Evolutionary conservation across 73 alveolate species (phyloP).

Genomic region (Paramecium bursaria): DNA sequence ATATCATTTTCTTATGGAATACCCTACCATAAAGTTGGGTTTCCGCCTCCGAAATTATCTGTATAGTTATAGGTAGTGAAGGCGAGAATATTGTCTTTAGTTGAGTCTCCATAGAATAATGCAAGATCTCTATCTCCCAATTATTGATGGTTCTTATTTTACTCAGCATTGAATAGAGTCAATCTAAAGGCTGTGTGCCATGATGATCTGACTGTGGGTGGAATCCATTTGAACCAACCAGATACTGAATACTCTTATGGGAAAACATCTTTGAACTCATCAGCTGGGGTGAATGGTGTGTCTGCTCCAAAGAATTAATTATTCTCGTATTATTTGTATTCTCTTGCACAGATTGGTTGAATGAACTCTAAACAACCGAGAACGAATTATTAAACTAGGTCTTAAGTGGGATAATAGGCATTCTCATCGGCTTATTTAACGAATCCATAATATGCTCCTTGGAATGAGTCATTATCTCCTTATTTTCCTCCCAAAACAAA

Average conservation of each 20-base stretch:
- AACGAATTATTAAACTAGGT: conserved; percentile 21
- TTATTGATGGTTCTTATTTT: background rate
- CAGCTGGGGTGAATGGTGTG: background rate
- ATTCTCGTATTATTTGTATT: conserved; percentile 43
- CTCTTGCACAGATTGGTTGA: conserved; percentile 11
- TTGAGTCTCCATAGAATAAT: conserved; percentile 3
- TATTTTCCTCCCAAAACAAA: conserved; percentile 15
- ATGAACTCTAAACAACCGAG: background rate
- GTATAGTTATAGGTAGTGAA: conserved; percentile 43
- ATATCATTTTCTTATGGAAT: conserved; percentile 54
- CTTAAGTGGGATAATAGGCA: background rate
- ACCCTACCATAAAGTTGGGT: conserved; percentile 54
- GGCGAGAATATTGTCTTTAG: conserved; percentile 26
- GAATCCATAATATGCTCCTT: conserved; percentile 18
- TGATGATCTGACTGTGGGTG: background rate
- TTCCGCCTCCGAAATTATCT: conserved; percentile 38
- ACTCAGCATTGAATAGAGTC: conserved; percentile 19
- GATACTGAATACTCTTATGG: conserved; percentile 54
- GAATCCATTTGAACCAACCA: conserved; percentile 59
- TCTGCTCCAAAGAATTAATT: conserved; percentile 39
- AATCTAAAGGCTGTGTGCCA: conserved; percentile 61
- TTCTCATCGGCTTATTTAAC: conserved; percentile 8
- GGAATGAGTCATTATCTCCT: conserved; percentile 20
- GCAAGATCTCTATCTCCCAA: conserved; percentile 65
- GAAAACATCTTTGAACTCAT: conserved; percentile 4